Evolutionary conservation across 768 basidiomycete genomes (phyloP).

Genomic region (Kwoniella sp.): DNA sequence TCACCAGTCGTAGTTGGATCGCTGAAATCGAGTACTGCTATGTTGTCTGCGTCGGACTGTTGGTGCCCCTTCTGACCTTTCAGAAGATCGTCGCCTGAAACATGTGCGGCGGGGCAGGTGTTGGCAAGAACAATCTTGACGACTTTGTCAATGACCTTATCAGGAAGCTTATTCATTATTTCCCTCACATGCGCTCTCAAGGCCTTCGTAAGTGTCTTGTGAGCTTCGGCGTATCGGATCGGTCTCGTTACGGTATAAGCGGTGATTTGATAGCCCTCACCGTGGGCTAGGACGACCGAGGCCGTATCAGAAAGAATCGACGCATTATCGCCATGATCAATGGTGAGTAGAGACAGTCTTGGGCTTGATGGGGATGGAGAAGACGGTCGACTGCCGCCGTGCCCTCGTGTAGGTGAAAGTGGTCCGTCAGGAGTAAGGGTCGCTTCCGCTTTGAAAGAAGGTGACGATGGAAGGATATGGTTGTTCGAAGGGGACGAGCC

Average conservation of each 20-base stretch:
- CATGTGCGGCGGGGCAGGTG: slow-evolving; percentile 18
- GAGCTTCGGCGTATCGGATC: slow-evolving; percentile 48
- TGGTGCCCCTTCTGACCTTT: slow-evolving; percentile 38
- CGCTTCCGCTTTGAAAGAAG: slow-evolving; percentile 10
- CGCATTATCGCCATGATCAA: slow-evolving; percentile 24
- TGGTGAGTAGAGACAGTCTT: slow-evolving; percentile 43
- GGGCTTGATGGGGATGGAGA: slow-evolving; percentile 65
- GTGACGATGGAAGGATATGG: slow-evolving; percentile 53
- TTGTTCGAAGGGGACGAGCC: slow-evolving; percentile 43
- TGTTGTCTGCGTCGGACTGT: slow-evolving; percentile 5
- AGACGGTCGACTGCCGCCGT: slow-evolving; percentile 50
- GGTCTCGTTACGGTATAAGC: slow-evolving; percentile 52
- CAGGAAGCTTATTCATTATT: slow-evolving; percentile 46
- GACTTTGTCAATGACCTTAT: slow-evolving; percentile 48
- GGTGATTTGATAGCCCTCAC: slow-evolving; percentile 48
- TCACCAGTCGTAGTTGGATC: slow-evolving; percentile 57
- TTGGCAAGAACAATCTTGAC: slow-evolving; percentile 35
- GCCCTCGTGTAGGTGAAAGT: slow-evolving; percentile 27
- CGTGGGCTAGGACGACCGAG: slow-evolving; percentile 9
- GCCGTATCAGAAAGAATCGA: slow-evolving; percentile 35
- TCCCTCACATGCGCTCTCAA: slow-evolving; percentile 41
- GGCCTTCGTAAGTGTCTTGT: slow-evolving; percentile 50
- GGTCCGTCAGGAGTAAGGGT: slow-evolving; percentile 20
- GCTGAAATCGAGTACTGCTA: slow-evolving; percentile 43
- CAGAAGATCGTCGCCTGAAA: slow-evolving; percentile 37